Conservation (phyloP, 257 asterid genomes). For the Fraxinus cuspidata region DNA sequence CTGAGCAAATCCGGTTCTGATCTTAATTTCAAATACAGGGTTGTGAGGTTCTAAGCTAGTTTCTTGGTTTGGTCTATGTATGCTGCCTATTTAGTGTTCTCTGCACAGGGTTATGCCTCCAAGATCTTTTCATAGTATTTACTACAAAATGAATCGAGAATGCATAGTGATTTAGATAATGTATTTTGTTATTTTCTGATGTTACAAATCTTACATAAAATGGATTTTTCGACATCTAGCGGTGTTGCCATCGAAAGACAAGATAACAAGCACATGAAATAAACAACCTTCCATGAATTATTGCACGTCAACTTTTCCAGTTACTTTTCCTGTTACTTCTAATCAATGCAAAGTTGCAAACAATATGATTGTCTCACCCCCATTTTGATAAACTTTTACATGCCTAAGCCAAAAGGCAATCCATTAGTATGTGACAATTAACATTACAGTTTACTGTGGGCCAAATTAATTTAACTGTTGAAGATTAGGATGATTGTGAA, state of each 20-base stretch:
- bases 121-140: too few species aligned
- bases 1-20: too few species aligned
- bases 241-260: background rate
- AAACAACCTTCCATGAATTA: background rate
- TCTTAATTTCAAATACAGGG: too few species aligned
- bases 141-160: too few species aligned
- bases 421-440: background rate
- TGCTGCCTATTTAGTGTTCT: too few species aligned
- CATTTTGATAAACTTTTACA: conserved; percentile 15
- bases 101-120: too few species aligned
- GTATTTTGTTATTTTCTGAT: too few species aligned
- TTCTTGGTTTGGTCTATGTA: too few species aligned
- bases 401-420: conserved; percentile 7
- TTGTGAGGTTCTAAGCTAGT: too few species aligned
- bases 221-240: background rate
- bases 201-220: too few species aligned
- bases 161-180: too few species aligned
- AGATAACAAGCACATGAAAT: background rate
- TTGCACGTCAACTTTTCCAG: background rate
- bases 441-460: background rate
- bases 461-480: background rate
- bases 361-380: conserved; percentile 13
- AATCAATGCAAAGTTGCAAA: background rate
- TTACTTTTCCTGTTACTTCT: background rate
- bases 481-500: background rate